Percentiles rank a stretch among this genome's conserved stretches.
Conservation (phyloP, 2,329 filamentous ascomycete species). For the Trichoderma sp. region DNA sequence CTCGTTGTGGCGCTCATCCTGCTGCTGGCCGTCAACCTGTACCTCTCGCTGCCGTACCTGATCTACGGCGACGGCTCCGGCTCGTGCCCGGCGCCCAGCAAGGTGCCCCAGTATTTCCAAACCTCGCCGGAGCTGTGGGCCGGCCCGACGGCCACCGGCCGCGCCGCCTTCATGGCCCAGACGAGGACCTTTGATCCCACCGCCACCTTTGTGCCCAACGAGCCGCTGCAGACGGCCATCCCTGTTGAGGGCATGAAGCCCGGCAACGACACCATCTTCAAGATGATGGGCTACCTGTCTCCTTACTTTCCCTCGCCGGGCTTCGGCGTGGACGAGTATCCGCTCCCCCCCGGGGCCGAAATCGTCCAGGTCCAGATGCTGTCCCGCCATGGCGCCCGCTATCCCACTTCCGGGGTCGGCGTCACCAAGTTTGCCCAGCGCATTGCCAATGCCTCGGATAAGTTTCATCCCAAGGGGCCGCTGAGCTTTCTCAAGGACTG, state of each 20-base stretch:
- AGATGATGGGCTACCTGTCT: conserved; percentile 66
- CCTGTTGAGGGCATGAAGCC: conserved; percentile 63
- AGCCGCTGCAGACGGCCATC: conserved; percentile 70
- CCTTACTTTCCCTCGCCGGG: conserved; percentile 73
- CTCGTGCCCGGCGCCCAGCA: conserved; percentile 41
- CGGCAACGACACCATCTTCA: conserved; percentile 67
- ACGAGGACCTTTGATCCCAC: conserved; percentile 68
- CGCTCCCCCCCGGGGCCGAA: conserved; percentile 65
- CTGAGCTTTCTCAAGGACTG: conserved; percentile 70
- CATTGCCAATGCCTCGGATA: conserved; percentile 56
- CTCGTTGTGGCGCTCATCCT: conserved; percentile 42
- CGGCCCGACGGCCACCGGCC: conserved; percentile 71
- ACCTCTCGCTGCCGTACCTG: conserved; percentile 41
- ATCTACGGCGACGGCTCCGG: conserved; percentile 34
- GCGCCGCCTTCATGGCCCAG: conserved; percentile 70
- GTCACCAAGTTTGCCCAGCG: conserved; percentile 59
- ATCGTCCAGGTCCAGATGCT: conserved; percentile 73
- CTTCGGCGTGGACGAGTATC: conserved; percentile 73
- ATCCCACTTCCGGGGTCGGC: conserved; percentile 64
- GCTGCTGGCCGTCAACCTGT: conserved; percentile 44
- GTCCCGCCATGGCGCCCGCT: conserved; percentile 72
- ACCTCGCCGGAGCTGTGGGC: conserved; percentile 61
- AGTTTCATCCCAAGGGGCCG: conserved; percentile 58
- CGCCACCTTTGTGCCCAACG: conserved; percentile 66
- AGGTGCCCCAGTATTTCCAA: conserved; percentile 65